These are phyloP conservation scores for Monosporozyma unispora DNA, from an alignment of 805 yeast genomes.

Conservation along the genomic window DNA sequence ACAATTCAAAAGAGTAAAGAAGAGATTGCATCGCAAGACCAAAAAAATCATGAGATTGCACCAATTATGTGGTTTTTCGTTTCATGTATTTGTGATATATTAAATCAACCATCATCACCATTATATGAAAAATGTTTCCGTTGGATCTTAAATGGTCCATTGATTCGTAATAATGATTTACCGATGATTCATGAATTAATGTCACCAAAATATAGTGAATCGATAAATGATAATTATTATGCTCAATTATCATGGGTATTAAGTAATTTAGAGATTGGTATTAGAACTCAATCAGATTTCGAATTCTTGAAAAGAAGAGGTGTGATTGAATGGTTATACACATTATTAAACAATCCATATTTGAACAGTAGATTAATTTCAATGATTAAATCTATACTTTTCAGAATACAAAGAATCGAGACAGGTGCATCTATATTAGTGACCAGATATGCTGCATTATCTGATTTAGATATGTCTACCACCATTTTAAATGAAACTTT, in stretches of 20 bases:
- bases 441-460: slow-evolving; percentile 45
- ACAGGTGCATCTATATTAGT: slow-evolving; percentile 51
- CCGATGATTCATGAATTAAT: slow-evolving; percentile 35
- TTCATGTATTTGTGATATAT: slow-evolving; percentile 47
- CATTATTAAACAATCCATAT: slow-evolving; percentile 45
- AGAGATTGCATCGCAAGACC: slow-evolving; percentile 5
- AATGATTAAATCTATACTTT: slow-evolving; percentile 36
- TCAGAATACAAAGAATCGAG: slow-evolving; percentile 42
- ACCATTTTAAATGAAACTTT: slow-evolving; percentile 8
- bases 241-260: slow-evolving; percentile 63
- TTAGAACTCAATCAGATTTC: slow-evolving; percentile 43
- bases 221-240: slow-evolving; percentile 36
- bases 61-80: slow-evolving; percentile 47
- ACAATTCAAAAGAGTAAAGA: slow-evolving; percentile 21
- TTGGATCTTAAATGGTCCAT: slow-evolving; percentile 47
- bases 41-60: slow-evolving; percentile 23
- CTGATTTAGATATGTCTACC: slow-evolving; percentile 31
- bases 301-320: slow-evolving; percentile 42
- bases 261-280: slow-evolving; percentile 39
- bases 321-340: slow-evolving; percentile 59
- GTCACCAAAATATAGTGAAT: slow-evolving; percentile 16
- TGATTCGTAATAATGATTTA: slow-evolving; percentile 33
- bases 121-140: slow-evolving; percentile 63
- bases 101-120: slow-evolving; percentile 62
- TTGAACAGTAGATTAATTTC: slow-evolving; percentile 33